phyloP scores from a whole-genome alignment of 768 basidiomycete species.

The Boletus speciosus region DNA sequence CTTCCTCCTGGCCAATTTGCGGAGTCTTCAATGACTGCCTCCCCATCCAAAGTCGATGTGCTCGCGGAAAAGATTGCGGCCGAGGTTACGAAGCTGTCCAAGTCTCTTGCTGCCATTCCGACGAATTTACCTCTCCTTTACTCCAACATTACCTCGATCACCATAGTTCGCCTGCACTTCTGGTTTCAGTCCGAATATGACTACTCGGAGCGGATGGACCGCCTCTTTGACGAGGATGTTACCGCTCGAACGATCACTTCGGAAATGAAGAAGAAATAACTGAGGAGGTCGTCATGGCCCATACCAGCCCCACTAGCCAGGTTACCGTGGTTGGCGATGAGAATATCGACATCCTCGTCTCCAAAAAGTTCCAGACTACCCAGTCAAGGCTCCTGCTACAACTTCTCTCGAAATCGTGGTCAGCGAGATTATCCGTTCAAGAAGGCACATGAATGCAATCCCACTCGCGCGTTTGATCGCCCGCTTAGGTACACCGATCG shows the following conservation, averaged over 20 bases:
- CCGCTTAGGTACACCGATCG: slow-evolving; percentile 18
- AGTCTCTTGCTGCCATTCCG: slow-evolving; percentile 24
- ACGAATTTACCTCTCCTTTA: slow-evolving; percentile 32
- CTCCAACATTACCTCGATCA: slow-evolving; percentile 30
- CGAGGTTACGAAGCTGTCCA: slow-evolving; percentile 29
- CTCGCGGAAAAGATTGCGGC: slow-evolving; percentile 34
- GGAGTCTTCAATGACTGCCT: slow-evolving; percentile 5
- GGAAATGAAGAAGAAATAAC: slow-evolving; percentile 19
- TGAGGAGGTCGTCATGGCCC: slow-evolving; percentile 8
- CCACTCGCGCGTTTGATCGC: neutral
- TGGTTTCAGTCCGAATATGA: slow-evolving; percentile 35
- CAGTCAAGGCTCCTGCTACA: neutral
- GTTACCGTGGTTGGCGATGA: slow-evolving; percentile 22
- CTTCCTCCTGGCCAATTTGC: slow-evolving; percentile 5
- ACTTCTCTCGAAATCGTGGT: neutral
- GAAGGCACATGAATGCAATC: neutral
- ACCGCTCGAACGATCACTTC: slow-evolving; percentile 28
- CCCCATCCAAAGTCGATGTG: slow-evolving; percentile 18
- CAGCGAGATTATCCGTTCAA: neutral
- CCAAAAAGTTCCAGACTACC: slow-evolving; percentile 2
- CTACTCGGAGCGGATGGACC: slow-evolving; percentile 25
- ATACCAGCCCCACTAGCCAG: slow-evolving; percentile 12
- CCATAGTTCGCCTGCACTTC: slow-evolving; percentile 29
- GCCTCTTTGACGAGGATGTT: slow-evolving; percentile 30
- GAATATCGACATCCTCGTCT: neutral